phyloP scores from a whole-genome alignment of 2,329 filamentous ascomycete genomes.

The Nigrospora oryzae region DNA sequence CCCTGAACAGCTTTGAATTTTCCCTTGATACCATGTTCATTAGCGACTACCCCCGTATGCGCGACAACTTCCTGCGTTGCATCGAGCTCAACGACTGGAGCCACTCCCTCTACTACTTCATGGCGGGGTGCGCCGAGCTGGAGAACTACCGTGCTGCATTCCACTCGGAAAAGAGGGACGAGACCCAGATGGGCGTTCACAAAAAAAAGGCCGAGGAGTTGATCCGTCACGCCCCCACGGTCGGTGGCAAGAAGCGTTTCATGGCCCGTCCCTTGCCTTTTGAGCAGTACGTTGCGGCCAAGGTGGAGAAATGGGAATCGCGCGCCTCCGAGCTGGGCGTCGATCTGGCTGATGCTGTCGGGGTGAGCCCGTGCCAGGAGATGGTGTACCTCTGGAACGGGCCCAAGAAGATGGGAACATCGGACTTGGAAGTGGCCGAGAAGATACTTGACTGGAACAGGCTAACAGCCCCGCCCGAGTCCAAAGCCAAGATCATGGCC shows the following conservation, averaged over 20 bases:
- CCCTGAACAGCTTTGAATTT: slow-evolving; percentile 78
- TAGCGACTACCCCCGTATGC: slow-evolving; percentile 67
- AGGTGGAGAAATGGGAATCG: slow-evolving; percentile 81
- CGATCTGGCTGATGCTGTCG: slow-evolving; percentile 71
- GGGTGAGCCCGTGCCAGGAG: slow-evolving; percentile 73
- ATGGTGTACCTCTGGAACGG: slow-evolving; percentile 96
- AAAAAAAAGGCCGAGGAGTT: slow-evolving; percentile 57
- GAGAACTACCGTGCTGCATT: slow-evolving; percentile 67
- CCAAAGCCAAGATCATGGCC: slow-evolving; percentile 35
- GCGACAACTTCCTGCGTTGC: slow-evolving; percentile 65
- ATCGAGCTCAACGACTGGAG: slow-evolving; percentile 85
- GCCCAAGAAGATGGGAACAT: slow-evolving; percentile 65
- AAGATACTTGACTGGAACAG: slow-evolving; percentile 56
- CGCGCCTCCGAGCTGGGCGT: slow-evolving; percentile 59
- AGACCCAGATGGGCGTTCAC: slow-evolving; percentile 50
- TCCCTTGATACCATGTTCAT: slow-evolving; percentile 70
- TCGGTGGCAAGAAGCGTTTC: slow-evolving; percentile 80
- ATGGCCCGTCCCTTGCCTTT: slow-evolving; percentile 87
- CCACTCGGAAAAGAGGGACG: slow-evolving; percentile 45
- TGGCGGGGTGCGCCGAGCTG: slow-evolving; percentile 69
- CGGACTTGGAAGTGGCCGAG: slow-evolving; percentile 57
- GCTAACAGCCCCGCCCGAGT: slow-evolving; percentile 39
- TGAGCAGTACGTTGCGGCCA: slow-evolving; percentile 76
- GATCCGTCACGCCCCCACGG: slow-evolving; percentile 61
- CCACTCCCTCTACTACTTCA: slow-evolving; percentile 81